Base-by-base conservation (phyloP, 2,329 filamentous ascomycete species). In the Apiospora hydei region DNA sequence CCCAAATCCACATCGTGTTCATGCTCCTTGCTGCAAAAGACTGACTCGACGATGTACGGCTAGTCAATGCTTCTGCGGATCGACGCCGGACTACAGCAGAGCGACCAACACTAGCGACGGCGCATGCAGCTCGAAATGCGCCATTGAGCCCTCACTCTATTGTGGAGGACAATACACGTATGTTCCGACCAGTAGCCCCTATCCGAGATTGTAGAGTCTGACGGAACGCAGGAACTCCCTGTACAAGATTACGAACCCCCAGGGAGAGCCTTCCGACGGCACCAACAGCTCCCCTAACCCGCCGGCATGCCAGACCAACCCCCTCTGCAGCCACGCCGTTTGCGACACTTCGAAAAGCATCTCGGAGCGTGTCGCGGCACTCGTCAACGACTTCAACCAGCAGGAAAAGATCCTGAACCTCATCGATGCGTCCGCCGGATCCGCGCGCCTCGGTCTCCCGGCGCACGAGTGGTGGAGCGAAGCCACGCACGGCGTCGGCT, bases 391-490 rank as follows among this genome's bases (percentile, higher is more conserved):
- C 30, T 57, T 69, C 68, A 69, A n/a, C 4, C 26, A 4, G 13
- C 46, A 69, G 46, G 68, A 69, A 34, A 69, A 69, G 47, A 69
- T 69, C 34, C 38, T 69, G 18, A 69, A 69, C 68, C 47, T 69
- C 30, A 69, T 69, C 68, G 68, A 69, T 21, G 68, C 68, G 14
- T 69, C 68, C 1, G 68, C 85, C 0, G 89, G 89, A 0, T 86
- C 88, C 8, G 82, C 87, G 0, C 82, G 89, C 41, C 83, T 92
- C 0, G 89, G 89, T 6, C 81, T 92, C 0, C 86, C 87, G 0
- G 78, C 85, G 0, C 92, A 92, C 75, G 83, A 88, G 75, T 90
- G 89, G 83, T 91, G 89, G 88, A 87, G 84, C 64, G 89, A 90
- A 79, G 90, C 87, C 1, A 85, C 92, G 0, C 91, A 92, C 76